Base-by-base conservation (phyloP, 768 basidiomycete species). In the Leccinum longicurvipes region DNA sequence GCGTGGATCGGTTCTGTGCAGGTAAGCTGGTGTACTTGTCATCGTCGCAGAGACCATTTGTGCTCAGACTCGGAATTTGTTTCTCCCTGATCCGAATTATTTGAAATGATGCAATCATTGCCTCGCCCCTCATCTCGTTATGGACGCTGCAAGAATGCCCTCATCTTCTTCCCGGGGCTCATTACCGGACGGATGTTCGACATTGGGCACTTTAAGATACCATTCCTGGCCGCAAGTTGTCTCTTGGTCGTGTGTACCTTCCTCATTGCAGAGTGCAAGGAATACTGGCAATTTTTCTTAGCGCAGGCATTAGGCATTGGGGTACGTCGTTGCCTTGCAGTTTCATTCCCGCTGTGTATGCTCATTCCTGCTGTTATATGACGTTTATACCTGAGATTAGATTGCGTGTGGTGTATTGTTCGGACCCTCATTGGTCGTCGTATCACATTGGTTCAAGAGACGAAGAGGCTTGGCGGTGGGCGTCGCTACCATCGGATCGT, bases 401-500 rank as follows among this genome's bases (percentile, higher is more conserved):
- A 19, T 72, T 6, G 77, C 77, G 11, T 74, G 74, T 27, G 87
- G 87, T 3, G 70, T 84, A 8, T 74, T 89, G 7, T 89, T 86
- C 47, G 82, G 83, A 4, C 83, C 85, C 0, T 78, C 82, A 3
- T 69, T 82, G 7, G 80, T 82, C 1, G 73, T 86, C 28, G 66
- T 87, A 1, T 79, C 85, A 1, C 88, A 91, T 66, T 91, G 89
- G 88, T 91, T 89, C 73, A 80, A 82, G 57, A 79, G 73, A 56
- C 76, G 72, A 39, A 73, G 82, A 31, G 79, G 82, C 0, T 54
- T 83, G 4, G 87, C 82, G 0, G 67, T 89, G 68, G 87, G 88
- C 2, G 55, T 87, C 15, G 74, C 78, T 12, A 85, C 89, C 0
- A 73, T 83, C 17, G 87, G 89, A 0, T 82, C 84, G 0, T 86